Percentiles rank a stretch among this genome's conserved stretches.
Evolutionary conservation across 306 rosid genomes (phyloP).

Genomic region (Vicia sativa): DNA sequence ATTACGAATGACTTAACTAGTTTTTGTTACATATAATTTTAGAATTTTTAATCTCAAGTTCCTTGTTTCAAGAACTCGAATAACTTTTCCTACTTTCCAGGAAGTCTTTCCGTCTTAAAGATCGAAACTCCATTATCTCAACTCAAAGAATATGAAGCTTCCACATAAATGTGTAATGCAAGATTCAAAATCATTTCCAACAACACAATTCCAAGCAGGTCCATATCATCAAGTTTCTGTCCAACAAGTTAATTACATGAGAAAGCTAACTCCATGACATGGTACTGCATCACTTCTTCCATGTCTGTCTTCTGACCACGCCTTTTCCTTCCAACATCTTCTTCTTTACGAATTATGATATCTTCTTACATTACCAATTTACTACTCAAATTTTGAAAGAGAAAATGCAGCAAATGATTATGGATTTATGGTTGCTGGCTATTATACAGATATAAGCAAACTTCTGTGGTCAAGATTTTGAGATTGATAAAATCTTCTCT

Average conservation of each 20-base stretch:
- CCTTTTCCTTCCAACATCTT: constrained; percentile 81
- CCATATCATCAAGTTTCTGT: constrained; percentile 71
- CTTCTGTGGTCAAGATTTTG: constrained; percentile 45
- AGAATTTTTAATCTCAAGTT: constrained; percentile 26
- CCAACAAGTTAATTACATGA: not conserved
- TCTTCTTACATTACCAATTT: too few relatives aligned
- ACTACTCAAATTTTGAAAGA: not conserved
- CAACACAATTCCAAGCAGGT: constrained; percentile 72
- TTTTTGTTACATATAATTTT: not conserved
- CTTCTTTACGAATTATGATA: too few relatives aligned
- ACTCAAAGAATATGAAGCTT: constrained; percentile 67
- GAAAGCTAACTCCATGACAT: constrained; percentile 62
- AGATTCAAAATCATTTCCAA: constrained; percentile 67
- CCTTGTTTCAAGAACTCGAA: constrained; percentile 44
- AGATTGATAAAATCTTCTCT: constrained; percentile 29
- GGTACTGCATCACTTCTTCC: constrained; percentile 54
- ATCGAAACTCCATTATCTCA: constrained; percentile 69
- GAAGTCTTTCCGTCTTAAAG: constrained; percentile 69
- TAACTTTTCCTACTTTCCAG: constrained; percentile 52
- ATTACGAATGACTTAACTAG: not conserved
- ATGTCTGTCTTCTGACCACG: constrained; percentile 64
- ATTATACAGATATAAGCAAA: constrained; percentile 18
- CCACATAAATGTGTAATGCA: constrained; percentile 65
- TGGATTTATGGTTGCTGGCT: not conserved
- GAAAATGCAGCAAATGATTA: constrained; percentile 6